These are phyloP conservation scores for Iris pallida DNA, from an alignment of 116 monocot genomes.

Conservation along the genomic window DNA sequence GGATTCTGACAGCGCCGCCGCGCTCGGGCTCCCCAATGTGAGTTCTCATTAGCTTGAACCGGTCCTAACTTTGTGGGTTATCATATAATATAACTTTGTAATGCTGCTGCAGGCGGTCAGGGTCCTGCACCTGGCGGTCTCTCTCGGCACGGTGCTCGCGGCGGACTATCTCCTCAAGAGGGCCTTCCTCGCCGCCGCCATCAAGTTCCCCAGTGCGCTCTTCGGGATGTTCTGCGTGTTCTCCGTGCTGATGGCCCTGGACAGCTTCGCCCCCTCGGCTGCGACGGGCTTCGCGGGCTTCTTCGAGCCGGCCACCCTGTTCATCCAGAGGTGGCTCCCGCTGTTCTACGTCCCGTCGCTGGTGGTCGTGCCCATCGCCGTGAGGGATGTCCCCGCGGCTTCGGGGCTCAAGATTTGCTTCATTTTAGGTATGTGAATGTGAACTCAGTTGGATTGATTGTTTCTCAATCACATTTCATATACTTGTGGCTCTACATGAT, in stretches of 20 bases:
- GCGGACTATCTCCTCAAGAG: constrained; percentile 68
- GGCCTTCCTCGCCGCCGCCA: constrained; percentile 70
- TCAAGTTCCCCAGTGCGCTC: constrained; percentile 90
- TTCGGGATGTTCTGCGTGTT: constrained; percentile 98
- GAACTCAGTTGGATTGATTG: not conserved
- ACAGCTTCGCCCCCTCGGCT: constrained; percentile 42
- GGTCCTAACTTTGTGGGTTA: too few relatives aligned
- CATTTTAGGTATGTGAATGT: constrained; percentile 58
- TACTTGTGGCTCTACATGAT: too few relatives aligned
- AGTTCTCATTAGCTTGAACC: too few relatives aligned
- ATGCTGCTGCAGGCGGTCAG: constrained; percentile 29
- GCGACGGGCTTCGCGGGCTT: constrained; percentile 61
- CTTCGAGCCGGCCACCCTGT: constrained; percentile 85
- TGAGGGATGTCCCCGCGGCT: constrained; percentile 68
- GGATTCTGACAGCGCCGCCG: constrained; percentile 3
- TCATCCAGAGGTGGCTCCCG: constrained; percentile 95
- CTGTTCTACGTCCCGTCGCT: constrained; percentile 89
- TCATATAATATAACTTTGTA: not conserved
- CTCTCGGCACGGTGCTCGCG: constrained; percentile 71
- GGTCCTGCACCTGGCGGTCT: constrained; percentile 59
- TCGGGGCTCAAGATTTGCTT: constrained; percentile 79
- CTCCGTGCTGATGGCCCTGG: constrained; percentile 56
- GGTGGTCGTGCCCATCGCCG: constrained; percentile 77
- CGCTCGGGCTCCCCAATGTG: not conserved
- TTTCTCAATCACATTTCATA: not conserved